Percentiles rank a stretch among this genome's conserved stretches.
Evolutionary conservation across 2,329 filamentous ascomycete genomes (phyloP).

Genomic region (Golovinomyces cichoracearum): DNA sequence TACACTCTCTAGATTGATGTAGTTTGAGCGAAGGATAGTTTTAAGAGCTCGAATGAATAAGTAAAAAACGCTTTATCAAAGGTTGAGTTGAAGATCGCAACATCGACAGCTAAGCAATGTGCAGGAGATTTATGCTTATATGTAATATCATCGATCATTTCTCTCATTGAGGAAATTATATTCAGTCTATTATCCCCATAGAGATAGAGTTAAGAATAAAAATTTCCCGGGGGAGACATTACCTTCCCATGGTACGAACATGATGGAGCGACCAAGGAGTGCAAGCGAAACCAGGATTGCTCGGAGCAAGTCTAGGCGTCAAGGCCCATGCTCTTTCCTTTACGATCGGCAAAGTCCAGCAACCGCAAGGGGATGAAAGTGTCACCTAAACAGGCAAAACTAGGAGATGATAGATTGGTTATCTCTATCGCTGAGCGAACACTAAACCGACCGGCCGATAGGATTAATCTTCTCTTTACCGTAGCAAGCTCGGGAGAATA

Average conservation of each 20-base stretch:
- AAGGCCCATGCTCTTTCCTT: not conserved
- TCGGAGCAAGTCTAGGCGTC: not conserved
- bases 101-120: not conserved
- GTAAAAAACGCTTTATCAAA: not conserved
- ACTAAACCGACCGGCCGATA: not conserved
- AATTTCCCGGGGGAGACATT: not conserved
- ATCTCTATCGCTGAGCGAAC: not conserved
- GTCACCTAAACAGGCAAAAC: not conserved
- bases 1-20: not conserved
- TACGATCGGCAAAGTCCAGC: not conserved
- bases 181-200: not conserved
- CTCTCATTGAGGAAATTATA: not conserved
- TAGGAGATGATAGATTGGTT: not conserved
- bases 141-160: not conserved
- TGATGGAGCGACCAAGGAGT: not conserved
- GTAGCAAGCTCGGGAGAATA: not conserved
- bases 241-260: not conserved
- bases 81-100: not conserved
- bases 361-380: not conserved
- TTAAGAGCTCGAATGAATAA: not conserved
- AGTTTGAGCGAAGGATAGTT: not conserved
- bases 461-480: not conserved
- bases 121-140: not conserved
- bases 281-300: not conserved
- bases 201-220: not conserved